Conservation (phyloP, 2,329 filamentous ascomycete genomes). For the Dryadomyces quercus-mongolicae region DNA sequence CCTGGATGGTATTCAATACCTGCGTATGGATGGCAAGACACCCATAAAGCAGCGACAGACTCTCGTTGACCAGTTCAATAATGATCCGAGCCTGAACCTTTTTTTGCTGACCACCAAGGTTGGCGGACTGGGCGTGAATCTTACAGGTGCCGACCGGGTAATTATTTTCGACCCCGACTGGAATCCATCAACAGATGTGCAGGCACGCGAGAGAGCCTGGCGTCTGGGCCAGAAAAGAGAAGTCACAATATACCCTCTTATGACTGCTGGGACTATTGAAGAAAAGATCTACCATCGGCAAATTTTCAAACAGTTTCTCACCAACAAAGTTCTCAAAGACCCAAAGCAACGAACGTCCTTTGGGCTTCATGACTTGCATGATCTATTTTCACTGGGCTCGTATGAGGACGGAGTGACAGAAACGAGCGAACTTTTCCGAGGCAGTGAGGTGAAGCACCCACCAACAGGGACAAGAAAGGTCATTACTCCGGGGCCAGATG, state of each 20-base stretch:
- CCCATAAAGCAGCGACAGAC: constrained; percentile 77
- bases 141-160: constrained; percentile 89
- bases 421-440: constrained; percentile 75
- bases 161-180: constrained; percentile 99
- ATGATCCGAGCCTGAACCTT: constrained; percentile 63
- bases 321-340: constrained; percentile 90
- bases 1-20: constrained; percentile 58
- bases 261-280: constrained; percentile 95
- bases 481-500: constrained; percentile 18
- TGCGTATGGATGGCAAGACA: constrained; percentile 90
- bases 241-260: constrained; percentile 92
- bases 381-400: constrained; percentile 72
- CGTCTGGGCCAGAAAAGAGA: constrained; percentile 87
- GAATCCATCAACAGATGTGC: constrained; percentile 94
- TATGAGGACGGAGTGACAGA: constrained; percentile 61
- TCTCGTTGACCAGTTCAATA: constrained; percentile 90
- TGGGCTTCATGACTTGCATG: constrained; percentile 78
- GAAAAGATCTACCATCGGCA: constrained; percentile 99
- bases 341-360: constrained; percentile 89
- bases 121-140: constrained; percentile 82
- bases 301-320: constrained; percentile 96
- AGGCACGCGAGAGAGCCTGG: constrained; percentile 93
- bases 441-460: constrained; percentile 61
- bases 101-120: constrained; percentile 95
- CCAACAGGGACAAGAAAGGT: constrained; percentile 13